phyloP scores from a whole-genome alignment of 1,284 basidiomycete genomes.

The Termitomyces sp. region DNA sequence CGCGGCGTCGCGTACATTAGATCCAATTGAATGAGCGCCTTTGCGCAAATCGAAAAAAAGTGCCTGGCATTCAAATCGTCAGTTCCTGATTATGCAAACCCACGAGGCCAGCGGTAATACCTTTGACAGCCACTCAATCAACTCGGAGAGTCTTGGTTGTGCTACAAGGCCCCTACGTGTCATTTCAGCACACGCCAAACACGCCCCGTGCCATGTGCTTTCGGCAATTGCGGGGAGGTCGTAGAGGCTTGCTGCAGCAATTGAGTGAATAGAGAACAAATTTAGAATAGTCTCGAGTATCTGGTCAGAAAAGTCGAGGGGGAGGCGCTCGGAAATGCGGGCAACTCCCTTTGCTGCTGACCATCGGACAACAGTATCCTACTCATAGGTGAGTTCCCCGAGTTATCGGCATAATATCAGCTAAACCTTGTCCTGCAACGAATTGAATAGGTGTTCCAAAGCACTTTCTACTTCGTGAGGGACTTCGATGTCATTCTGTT shows the following conservation, averaged over 20 bases:
- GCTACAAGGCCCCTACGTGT: slow-evolving; percentile 76
- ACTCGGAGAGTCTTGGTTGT: slow-evolving; percentile 49
- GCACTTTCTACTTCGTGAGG: slow-evolving; percentile 77
- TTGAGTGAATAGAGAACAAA: slow-evolving; percentile 63
- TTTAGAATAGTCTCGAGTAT: slow-evolving; percentile 76
- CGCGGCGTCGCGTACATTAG: slow-evolving; percentile 92
- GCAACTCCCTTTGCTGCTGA: slow-evolving; percentile 93
- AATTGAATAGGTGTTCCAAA: slow-evolving; percentile 71
- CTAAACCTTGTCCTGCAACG: slow-evolving; percentile 77
- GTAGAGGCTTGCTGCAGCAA: slow-evolving; percentile 54
- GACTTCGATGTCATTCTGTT: slow-evolving; percentile 59
- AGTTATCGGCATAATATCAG: neutral
- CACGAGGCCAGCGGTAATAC: slow-evolving; percentile 29
- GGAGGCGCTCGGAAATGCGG: slow-evolving; percentile 79
- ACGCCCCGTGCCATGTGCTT: slow-evolving; percentile 92
- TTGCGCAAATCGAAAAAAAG: slow-evolving; percentile 90
- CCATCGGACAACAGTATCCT: slow-evolving; percentile 93
- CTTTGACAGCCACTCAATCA: slow-evolving; percentile 78
- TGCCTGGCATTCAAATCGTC: slow-evolving; percentile 48
- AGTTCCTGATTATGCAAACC: neutral
- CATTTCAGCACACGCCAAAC: slow-evolving; percentile 89
- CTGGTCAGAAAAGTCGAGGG: slow-evolving; percentile 71
- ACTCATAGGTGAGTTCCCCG: neutral
- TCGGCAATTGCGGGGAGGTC: slow-evolving; percentile 78
- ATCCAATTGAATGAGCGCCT: slow-evolving; percentile 89